Base-by-base conservation (phyloP, 371 early-diverging fungal species). In the Apophysomyces variabilis region DNA sequence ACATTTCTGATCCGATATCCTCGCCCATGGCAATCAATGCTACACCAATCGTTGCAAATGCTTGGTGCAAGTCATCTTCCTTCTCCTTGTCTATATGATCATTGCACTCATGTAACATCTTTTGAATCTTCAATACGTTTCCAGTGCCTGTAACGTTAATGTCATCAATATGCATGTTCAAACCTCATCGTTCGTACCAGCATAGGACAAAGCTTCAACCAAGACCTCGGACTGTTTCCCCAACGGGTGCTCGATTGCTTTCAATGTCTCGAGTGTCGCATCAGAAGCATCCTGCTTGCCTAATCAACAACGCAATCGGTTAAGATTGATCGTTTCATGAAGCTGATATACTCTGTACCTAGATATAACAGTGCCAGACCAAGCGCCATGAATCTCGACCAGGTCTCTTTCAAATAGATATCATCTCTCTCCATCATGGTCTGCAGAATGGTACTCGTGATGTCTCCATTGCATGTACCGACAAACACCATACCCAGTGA, bases 1-100 rank as follows among this genome's bases (percentile, higher is more conserved):
- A 89, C 99, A 99, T 99, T 73, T 96, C 97, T 7, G 93, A 77
- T 7, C 99, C 99, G 71, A 98, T 86, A 64, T 96, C 96, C 79
- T 98, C 99, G 58, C 97, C 98, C 91, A 98, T 93, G 13, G 97
- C 90, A 72, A 99, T 95, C 79, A 97, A 70, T 5, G 97, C 95
- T 60, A 99, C 92, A 65, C 96, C 99, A 54, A 99, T 83, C 21
- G 95, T 96, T n/a, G 99, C 98, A 78, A 92, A 95, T 11, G 92
- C 93, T 83, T 98, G 97, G 78, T 92, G 91, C 57, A 85, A 78
- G 68, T 92, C 90, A 60, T 92, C 91, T 38, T 91, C 95, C 64
- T 92, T 93, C 62, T 89, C 90, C 38, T 89, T 78, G 65, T 96
- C 95, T 61, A 96, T 79, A 70, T 97, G 98, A 77, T 97, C 97